These are phyloP conservation scores for Saccharomycopsis olivae DNA, from an alignment of 805 yeast species.

Conservation along the genomic window DNA sequence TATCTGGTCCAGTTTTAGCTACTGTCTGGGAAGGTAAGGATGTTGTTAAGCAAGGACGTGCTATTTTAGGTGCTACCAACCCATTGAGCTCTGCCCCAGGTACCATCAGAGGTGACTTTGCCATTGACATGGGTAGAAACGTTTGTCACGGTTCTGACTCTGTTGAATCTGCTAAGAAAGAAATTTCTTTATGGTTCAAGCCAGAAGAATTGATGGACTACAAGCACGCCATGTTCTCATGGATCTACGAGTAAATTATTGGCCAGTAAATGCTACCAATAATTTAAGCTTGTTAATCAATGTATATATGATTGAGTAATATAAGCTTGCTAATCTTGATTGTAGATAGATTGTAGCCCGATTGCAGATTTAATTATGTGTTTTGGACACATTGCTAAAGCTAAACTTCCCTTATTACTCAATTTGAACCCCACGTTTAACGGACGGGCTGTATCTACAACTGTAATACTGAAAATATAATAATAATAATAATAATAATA, in stretches of 20 bases:
- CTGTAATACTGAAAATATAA: no score
- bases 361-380: no score
- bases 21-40: conserved; percentile 99
- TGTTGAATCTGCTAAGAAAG: conserved; percentile 94
- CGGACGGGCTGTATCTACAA: no score
- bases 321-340: no score
- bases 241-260: conserved; percentile 80
- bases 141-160: conserved; percentile 99
- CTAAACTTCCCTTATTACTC: no score
- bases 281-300: not conserved
- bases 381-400: no score
- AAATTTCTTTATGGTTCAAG: conserved; percentile 96
- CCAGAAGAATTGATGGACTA: conserved; percentile 89
- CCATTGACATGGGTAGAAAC: conserved; percentile 98
- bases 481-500: no score
- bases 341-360: no score
- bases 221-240: conserved; percentile 73
- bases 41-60: conserved; percentile 97
- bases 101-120: conserved; percentile 99
- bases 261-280: no score
- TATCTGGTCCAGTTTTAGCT: conserved; percentile 96
- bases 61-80: conserved; percentile 97
- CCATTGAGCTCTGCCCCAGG: conserved; percentile 97
- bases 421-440: no score
- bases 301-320: not conserved